A percentile compares a stretch with the other conserved stretches of the same genome.
phyloP scores from a whole-genome alignment of 2,329 filamentous ascomycete genomes.

The Colletotrichum musicola region DNA sequence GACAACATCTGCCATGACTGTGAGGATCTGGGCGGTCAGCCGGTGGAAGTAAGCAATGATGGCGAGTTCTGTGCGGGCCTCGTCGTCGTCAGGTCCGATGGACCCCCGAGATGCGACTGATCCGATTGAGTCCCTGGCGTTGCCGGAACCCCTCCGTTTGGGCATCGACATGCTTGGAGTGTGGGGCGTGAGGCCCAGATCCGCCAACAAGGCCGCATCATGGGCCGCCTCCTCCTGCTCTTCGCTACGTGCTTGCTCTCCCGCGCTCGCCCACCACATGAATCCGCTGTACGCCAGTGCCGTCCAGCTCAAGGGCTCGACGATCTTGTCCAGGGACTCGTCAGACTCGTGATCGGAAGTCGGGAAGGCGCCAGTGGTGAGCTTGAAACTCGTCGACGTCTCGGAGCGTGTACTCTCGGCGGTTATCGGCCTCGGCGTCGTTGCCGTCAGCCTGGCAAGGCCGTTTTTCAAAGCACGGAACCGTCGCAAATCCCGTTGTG shows the following conservation, averaged over 20 bases:
- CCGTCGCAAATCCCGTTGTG: conserved; percentile 88
- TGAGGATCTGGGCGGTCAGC: conserved; percentile 75
- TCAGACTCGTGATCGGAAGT: conserved; percentile 52
- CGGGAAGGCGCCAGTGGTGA: conserved; percentile 37
- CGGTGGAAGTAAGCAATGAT: conserved; percentile 87
- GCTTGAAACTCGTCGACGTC: conserved; percentile 40
- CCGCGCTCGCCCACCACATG: conserved; percentile 92
- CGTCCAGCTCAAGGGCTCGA: conserved; percentile 76
- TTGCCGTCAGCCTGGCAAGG: conserved; percentile 62
- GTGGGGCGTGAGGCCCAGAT: conserved; percentile 49
- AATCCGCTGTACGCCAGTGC: conserved; percentile 84
- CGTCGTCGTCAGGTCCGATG: conserved; percentile 47
- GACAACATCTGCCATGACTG: conserved; percentile 72
- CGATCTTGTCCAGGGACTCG: conserved; percentile 65
- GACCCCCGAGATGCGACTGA: conserved; percentile 52
- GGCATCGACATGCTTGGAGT: conserved; percentile 47
- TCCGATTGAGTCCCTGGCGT: conserved; percentile 58
- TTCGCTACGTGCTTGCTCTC: conserved; percentile 75
- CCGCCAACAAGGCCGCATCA: conserved; percentile 68
- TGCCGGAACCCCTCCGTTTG: conserved; percentile 43
- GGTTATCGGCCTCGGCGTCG: conserved; percentile 27
- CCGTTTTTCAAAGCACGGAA: conserved; percentile 78
- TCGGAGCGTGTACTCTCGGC: conserved; percentile 46
- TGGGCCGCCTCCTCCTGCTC: conserved; percentile 69
- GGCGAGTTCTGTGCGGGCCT: conserved; percentile 72